phyloP scores from a whole-genome alignment of 192 early-diverging fungal genomes.

The Chytriomyces sp. region DNA sequence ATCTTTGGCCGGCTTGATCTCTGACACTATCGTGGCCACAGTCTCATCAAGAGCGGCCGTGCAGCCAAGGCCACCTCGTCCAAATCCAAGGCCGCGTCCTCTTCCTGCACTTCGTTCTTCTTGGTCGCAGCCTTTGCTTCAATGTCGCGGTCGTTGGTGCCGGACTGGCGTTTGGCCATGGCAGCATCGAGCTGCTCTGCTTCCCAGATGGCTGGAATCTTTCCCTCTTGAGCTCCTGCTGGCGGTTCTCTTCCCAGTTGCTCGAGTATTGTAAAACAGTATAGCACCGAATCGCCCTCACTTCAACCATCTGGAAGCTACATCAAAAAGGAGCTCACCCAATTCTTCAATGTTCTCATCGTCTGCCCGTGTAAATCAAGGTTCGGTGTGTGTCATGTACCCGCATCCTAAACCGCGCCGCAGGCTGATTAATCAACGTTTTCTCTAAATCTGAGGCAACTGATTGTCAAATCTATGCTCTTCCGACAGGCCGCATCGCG shows the following conservation, averaged over 20 bases:
- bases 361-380: conserved; percentile 46
- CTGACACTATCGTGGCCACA: conserved; percentile 44
- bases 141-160: neutral
- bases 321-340: conserved; percentile 2
- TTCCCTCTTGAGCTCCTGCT: conserved; percentile 39
- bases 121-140: no score
- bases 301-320: neutral
- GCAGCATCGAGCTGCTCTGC: conserved; percentile 17
- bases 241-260: conserved; percentile 40
- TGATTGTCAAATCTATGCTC: no score
- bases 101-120: conserved; percentile 7
- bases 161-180: neutral
- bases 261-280: conserved; percentile 16
- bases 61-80: conserved; percentile 16
- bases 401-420: conserved; percentile 41
- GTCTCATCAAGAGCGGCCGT: conserved; percentile 43
- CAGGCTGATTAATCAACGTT: no score
- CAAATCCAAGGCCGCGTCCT: conserved; percentile 15
- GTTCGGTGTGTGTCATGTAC: conserved; percentile 48
- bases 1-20: conserved; percentile 47
- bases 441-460: no score
- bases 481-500: no score
- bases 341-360: conserved; percentile 41
- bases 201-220: conserved; percentile 36
- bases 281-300: no score